Evolutionary conservation across 2,329 filamentous ascomycete genomes (phyloP), one percentile per base, ranked within the genome.

Genomic region (Penicillium sp.): DNA sequence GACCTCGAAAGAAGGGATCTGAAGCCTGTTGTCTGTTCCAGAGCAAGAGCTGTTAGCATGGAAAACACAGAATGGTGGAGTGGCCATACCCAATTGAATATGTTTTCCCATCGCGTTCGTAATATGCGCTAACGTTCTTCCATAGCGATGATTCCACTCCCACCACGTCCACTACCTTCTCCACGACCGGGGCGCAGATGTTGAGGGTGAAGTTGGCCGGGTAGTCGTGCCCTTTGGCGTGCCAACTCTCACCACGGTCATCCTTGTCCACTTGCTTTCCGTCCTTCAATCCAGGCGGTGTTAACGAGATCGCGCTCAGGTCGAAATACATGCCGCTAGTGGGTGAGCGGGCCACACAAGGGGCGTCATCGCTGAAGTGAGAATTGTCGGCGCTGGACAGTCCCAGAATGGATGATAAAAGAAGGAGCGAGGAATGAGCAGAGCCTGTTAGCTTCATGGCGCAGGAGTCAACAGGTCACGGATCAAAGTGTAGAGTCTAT

Each of bases 271-370:
- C 55, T 47, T 72, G 74, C 46, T 72, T 67, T 37, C 69, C 66
- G 44, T 74, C 66, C 47, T 72, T 70, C 37, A 61, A 40, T 46
- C 67, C 65, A 10, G 79, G 77, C 29, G 76, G 75, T 32, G 70
- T 70, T 45, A 83, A 67, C 27, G 76, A 76, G 55, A 86, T 75
- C 6, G 77, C 72, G 57, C 76, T 82, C 25, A 86, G 73, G 62
- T 86, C 82, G 69, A 83, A 85, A 72, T 82, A 85, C 47, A 79
- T 73, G 49, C 81, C 81, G 10, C 76, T 79, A n/a, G 74, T 77
- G 3, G 81, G 78, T 23, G 81, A 84, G 54, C 78, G 76, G 49
- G 81, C 78, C n/a, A 82, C 82, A 65, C 82, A 86, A 54, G 81
- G 78, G 47, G 77, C 75, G n/a, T 71, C 61, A 53, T 77, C 65